Evolutionary conservation across 352 stramenopile genomes (phyloP), one percentile per base, ranked within the genome.

Genomic region (Phytopythium kandeliae): DNA sequence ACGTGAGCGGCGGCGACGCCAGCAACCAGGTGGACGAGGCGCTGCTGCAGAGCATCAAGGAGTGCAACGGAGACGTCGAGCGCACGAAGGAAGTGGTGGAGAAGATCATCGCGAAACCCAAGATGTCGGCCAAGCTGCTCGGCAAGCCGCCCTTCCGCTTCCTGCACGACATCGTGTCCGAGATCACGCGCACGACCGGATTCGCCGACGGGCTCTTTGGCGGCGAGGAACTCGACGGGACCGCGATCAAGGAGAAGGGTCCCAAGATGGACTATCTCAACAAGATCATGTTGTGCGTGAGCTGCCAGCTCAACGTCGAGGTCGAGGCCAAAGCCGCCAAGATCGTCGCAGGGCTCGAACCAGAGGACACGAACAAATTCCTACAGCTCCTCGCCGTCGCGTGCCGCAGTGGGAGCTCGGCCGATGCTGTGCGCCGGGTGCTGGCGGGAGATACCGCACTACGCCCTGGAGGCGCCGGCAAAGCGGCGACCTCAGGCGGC

Each of bases 341-440:
- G 57, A 80, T 80, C 49, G 88, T 98, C 17, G 89, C 92, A 3
- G 96, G 95, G 16, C 69, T 97, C 16, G 93, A 98, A 42, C 64
- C 92, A 2, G 92, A 98, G 45, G 90, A 92, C 44, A 98, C 95
- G 19, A 97, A 97, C 69, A 90, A 89, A 54, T 89, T 98, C 34
- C 60, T 98, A 24, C 94, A 98, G 64, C 54, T 98, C 6, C 59
- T 98, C 41, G 75, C 68, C 15, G 62, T 98, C 22, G 80, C 91
- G 2, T 92, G 76, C 55, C 71, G 69, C 48, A 60, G 63, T 12
- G 84, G 79, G 2, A 85, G 74, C 54, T 92, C 82, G 1, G 60
- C 55, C 2, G 79, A 83, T 16, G 72, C 82, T 1, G 84, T 95
- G 13, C 68, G 81, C 55, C 76, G 76, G n/a, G 81, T 94, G 7